Conservation (phyloP, 495 filamentous ascomycete genomes). For the Penicillium mononematosum region DNA sequence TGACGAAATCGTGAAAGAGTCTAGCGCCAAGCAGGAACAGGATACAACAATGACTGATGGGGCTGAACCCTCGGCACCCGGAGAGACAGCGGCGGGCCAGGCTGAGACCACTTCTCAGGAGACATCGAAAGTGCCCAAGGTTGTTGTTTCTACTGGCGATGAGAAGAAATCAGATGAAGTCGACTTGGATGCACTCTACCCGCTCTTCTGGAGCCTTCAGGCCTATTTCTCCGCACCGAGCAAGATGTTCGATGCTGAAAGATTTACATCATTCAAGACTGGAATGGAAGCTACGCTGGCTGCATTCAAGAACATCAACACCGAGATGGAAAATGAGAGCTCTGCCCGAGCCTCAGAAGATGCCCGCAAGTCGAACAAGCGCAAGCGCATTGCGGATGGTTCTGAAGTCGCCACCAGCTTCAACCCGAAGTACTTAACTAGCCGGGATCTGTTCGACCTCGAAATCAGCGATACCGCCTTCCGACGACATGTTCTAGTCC, state of each 20-base stretch:
- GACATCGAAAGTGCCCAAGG: constrained; percentile 43
- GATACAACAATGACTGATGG: constrained; percentile 65
- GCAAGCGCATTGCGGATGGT: constrained; percentile 62
- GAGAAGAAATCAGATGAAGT: constrained; percentile 47
- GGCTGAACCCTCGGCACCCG: constrained; percentile 33
- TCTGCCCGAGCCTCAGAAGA: constrained; percentile 59
- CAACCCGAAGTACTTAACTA: constrained; percentile 97
- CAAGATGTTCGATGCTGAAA: constrained; percentile 65
- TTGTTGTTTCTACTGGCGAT: constrained; percentile 50
- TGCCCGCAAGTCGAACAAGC: constrained; percentile 61
- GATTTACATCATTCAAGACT: constrained; percentile 73
- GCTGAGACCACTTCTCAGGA: constrained; percentile 15
- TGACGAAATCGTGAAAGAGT: constrained; percentile 52
- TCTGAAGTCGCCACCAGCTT: constrained; percentile 71
- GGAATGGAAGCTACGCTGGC: constrained; percentile 75
- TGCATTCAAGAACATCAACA: constrained; percentile 75
- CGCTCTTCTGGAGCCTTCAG: constrained; percentile 92
- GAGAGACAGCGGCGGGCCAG: constrained; percentile 21
- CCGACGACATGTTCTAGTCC: constrained; percentile 86
- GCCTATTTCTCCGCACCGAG: constrained; percentile 88
- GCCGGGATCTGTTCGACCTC: constrained; percentile 88
- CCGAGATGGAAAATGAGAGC: constrained; percentile 54
- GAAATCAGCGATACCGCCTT: constrained; percentile 96
- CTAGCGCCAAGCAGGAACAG: constrained; percentile 39
- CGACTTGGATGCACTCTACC: constrained; percentile 74